phyloP scores from a whole-genome alignment of 176 grass and related monocot genomes.

The Chrysopogon serrulatus region DNA sequence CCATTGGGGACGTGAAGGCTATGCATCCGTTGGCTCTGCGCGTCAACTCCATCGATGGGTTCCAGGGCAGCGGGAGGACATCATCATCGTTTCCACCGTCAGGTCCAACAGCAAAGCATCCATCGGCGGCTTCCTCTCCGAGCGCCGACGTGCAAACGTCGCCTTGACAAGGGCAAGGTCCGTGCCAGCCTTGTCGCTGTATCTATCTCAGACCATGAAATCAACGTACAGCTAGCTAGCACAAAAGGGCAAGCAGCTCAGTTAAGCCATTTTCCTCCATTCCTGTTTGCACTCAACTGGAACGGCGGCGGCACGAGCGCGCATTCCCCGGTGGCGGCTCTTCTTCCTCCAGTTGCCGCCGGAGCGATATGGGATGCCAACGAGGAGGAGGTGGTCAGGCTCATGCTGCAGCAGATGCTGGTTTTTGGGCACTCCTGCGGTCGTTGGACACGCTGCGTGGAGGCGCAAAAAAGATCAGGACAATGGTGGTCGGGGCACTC shows the following conservation, averaged over 20 bases:
- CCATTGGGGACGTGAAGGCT: not conserved
- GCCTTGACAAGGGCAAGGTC: slow-evolving; percentile 59
- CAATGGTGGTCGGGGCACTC: not conserved
- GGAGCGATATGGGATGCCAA: not conserved
- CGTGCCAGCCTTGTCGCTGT: not conserved
- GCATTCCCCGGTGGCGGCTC: not conserved
- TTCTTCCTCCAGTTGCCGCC: not conserved
- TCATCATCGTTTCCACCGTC: slow-evolving; percentile 63
- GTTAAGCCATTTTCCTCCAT: not conserved
- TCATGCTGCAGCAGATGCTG: not conserved
- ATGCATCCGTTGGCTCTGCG: not conserved
- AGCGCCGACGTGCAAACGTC: slow-evolving; percentile 44
- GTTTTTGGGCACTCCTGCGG: not conserved
- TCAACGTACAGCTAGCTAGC: not conserved
- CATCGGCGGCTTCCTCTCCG: slow-evolving; percentile 47
- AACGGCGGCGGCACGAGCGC: not conserved
- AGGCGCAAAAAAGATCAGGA: not conserved
- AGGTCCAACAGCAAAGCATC: slow-evolving; percentile 47
- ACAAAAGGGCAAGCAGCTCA: not conserved
- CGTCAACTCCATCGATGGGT: slow-evolving; percentile 60
- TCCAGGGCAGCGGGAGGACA: slow-evolving; percentile 63
- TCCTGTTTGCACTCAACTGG: slow-evolving; percentile 23
- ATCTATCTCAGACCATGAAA: not conserved
- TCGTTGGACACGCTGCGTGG: not conserved
- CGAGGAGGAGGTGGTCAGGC: not conserved